These are phyloP conservation scores for Talaromyces sp. DNA, from an alignment of 2,329 filamentous ascomycete genomes.

Conservation along the genomic window DNA sequence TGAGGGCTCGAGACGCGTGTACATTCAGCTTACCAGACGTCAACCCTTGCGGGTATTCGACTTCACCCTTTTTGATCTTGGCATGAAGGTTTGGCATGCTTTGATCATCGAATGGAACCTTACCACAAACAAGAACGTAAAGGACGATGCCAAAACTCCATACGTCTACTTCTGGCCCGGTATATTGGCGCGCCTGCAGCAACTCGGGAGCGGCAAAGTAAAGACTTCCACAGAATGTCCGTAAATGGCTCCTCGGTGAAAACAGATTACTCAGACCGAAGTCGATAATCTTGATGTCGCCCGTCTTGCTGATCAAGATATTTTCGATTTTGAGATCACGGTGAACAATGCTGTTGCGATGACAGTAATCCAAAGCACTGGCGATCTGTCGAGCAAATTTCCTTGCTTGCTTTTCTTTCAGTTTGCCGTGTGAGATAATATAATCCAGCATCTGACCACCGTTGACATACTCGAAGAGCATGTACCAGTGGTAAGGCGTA, in stretches of 20 bases:
- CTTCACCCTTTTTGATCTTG: constrained; percentile 95
- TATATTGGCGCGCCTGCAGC: constrained; percentile 89
- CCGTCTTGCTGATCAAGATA: constrained; percentile 97
- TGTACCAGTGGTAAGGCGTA: constrained; percentile 99
- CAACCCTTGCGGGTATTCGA: constrained; percentile 93
- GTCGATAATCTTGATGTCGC: constrained; percentile 99
- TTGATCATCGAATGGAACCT: constrained; percentile 97
- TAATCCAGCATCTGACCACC: constrained; percentile 99
- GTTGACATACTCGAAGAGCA: constrained; percentile 99
- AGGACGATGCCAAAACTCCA: constrained; percentile 99
- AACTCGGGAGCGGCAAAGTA: constrained; percentile 97
- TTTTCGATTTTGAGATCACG: constrained; percentile 98
- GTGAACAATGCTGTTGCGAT: constrained; percentile 97
- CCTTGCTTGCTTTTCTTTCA: constrained; percentile 97
- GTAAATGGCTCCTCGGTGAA: constrained; percentile 75
- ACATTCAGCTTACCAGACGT: constrained; percentile 65
- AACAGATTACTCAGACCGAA: constrained; percentile 97
- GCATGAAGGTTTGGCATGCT: constrained; percentile 98
- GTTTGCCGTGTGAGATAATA: constrained; percentile 94
- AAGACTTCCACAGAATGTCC: constrained; percentile 95
- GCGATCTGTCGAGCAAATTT: constrained; percentile 98
- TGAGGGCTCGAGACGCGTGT: constrained; percentile 17
- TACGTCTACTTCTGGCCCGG: constrained; percentile 91
- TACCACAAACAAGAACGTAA: constrained; percentile 94
- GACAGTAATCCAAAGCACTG: constrained; percentile 93